Evolutionary conservation across 306 rosid species (phyloP), one percentile per base, ranked within the genome.

Genomic region (Bauhinia variegata): DNA sequence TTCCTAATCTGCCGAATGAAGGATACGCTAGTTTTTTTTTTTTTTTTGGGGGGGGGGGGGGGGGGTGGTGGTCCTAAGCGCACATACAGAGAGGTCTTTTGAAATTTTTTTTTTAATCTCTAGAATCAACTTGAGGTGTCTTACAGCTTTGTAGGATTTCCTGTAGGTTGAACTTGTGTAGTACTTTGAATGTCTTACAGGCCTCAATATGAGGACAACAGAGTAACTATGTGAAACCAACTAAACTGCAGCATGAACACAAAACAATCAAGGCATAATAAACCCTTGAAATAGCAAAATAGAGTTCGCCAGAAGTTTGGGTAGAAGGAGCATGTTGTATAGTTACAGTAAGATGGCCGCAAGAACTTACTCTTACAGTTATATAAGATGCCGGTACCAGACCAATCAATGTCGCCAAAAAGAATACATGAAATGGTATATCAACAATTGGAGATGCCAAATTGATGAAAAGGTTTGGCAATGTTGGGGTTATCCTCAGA

Each of bases 391-490:
- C 89, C 11, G 97, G 97, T 72, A 86, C 63, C 75, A 93, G 98
- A 67, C 98, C 98, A 60, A 90, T 16, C 73, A 86, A 76, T 54
- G 98, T 89, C 11, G 97, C 98, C 69, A 75, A 68, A 69, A 93
- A 90, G 96, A 93, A 93, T 65, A 86, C 52, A 67, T 93, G 97
- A 81, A 93, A 93, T 0, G 97, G 98, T 60, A 93, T 85, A 70
- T 89, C 96, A 53, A 93, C 98, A 61, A 93, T 93, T 30, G 98
- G 97, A 67, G 97, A 93, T 31, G 98, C 98, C 91, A 93, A 82
- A 81, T 93, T 93, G 82, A 93, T 93, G 75, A 93, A 93, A 62
- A 93, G 91, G 80, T 93, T 93, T 9, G 97, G 98, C 74, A 93
- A 76, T 34, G 97, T 86, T 4, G 98, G 98, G n/a, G 98, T 93